Evolutionary conservation across 2,329 filamentous ascomycete species (phyloP).

Genomic region (Xylogone sp.): DNA sequence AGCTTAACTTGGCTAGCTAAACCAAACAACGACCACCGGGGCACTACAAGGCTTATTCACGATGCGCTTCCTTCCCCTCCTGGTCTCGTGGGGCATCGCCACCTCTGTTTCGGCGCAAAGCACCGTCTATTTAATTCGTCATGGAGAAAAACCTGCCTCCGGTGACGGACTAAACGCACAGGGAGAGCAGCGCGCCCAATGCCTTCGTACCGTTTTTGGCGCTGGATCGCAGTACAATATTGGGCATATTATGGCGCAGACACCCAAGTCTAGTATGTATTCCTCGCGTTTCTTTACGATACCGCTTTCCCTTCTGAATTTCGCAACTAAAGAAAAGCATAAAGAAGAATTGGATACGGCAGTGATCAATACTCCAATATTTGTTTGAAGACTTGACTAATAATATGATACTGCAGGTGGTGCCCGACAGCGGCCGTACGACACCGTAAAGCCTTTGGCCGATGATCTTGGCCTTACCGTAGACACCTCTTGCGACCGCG

Average conservation of each 20-base stretch:
- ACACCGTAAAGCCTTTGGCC: slow-evolving; percentile 55
- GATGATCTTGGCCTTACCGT: slow-evolving; percentile 50
- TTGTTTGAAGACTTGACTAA: not conserved
- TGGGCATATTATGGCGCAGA: slow-evolving; percentile 54
- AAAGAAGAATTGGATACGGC: too few relatives aligned
- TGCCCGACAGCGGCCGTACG: slow-evolving; percentile 46
- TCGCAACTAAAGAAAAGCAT: too few relatives aligned
- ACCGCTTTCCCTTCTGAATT: not conserved
- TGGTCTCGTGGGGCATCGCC: slow-evolving; percentile 7
- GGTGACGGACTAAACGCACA: slow-evolving; percentile 45
- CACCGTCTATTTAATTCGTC: slow-evolving; percentile 60
- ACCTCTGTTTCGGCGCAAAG: slow-evolving; percentile 22
- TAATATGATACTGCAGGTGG: slow-evolving; percentile 35
- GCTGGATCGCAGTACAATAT: slow-evolving; percentile 48
- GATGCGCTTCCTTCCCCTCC: slow-evolving; percentile 1
- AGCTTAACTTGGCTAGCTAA: too few relatives aligned
- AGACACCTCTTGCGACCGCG: slow-evolving; percentile 52
- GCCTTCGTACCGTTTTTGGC: slow-evolving; percentile 54
- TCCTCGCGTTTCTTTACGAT: too few relatives aligned
- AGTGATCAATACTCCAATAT: not conserved
- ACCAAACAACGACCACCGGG: too few relatives aligned
- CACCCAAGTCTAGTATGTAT: slow-evolving; percentile 41
- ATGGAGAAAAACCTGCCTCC: slow-evolving; percentile 57
- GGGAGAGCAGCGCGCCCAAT: slow-evolving; percentile 55
- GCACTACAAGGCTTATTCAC: too few relatives aligned